Percentiles rank a stretch among this genome's conserved stretches.
Evolutionary conservation across 2,329 filamentous ascomycete genomes (phyloP).

Genomic region (Verticillium nonalfalfae): DNA sequence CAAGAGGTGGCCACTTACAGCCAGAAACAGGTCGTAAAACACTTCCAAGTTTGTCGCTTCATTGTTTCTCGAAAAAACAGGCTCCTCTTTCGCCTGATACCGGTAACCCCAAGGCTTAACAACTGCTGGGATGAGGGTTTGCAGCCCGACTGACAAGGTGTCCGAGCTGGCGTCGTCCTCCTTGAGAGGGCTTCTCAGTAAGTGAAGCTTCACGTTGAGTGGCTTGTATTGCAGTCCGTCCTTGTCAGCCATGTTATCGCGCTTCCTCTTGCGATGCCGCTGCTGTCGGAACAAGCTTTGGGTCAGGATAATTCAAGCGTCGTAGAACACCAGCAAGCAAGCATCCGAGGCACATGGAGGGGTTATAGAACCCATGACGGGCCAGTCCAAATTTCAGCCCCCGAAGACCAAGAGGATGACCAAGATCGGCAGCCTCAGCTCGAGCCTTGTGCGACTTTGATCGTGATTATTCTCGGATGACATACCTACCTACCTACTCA

Average conservation of each 20-base stretch:
- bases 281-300: too few relatives aligned
- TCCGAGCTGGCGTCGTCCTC: neutral
- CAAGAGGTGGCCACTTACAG: neutral
- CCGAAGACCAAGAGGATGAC: too few relatives aligned
- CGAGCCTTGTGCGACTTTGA: too few relatives aligned
- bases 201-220: slow-evolving; percentile 18
- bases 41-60: slow-evolving; percentile 20
- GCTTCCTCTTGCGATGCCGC: neutral
- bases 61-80: slow-evolving; percentile 15
- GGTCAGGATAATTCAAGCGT: too few relatives aligned
- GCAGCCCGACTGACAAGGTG: neutral
- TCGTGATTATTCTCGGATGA: too few relatives aligned
- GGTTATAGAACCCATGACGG: too few relatives aligned
- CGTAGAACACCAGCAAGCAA: too few relatives aligned
- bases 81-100: slow-evolving; percentile 18
- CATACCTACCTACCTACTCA: too few relatives aligned
- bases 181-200: slow-evolving; percentile 23
- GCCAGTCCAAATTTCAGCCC: too few relatives aligned
- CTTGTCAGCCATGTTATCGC: neutral
- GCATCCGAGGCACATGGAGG: too few relatives aligned
- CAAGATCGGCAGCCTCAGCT: too few relatives aligned
- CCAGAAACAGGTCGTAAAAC: slow-evolving; percentile 32
- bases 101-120: neutral
- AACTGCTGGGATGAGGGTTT: neutral
- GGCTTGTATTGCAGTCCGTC: neutral